These are phyloP conservation scores for Setaria viridis DNA, from an alignment of 202 grass and related monocot genomes.

Conservation along the genomic window DNA sequence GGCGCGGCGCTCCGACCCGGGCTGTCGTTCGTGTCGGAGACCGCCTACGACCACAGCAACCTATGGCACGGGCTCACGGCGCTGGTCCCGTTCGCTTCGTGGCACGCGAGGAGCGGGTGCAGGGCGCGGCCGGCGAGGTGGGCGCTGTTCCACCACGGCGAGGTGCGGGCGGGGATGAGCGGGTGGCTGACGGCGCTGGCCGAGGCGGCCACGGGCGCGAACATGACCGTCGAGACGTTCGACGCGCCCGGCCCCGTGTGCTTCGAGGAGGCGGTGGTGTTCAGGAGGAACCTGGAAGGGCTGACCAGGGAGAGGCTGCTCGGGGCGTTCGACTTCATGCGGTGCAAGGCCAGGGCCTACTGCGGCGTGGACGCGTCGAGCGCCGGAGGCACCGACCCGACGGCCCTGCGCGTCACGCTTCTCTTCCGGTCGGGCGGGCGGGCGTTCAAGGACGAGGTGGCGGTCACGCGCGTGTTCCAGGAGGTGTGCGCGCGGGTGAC, in stretches of 20 bases:
- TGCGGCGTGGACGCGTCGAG: constrained; percentile 39
- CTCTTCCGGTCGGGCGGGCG: constrained; percentile 53
- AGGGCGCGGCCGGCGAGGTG: constrained; percentile 46
- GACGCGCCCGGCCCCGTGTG: constrained; percentile 33
- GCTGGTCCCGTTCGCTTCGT: constrained; percentile 56
- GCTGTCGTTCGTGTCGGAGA: constrained; percentile 65
- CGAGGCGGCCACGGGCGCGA: constrained; percentile 48
- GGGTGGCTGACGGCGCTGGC: constrained; percentile 48
- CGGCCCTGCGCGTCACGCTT: constrained; percentile 53
- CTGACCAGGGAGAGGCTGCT: constrained; percentile 43
- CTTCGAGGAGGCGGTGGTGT: constrained; percentile 72
- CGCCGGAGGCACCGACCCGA: background rate
- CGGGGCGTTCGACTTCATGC: constrained; percentile 58
- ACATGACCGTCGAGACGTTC: constrained; percentile 55
- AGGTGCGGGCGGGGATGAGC: constrained; percentile 51
- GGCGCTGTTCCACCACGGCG: constrained; percentile 71
- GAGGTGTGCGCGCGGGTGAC: constrained; percentile 44
- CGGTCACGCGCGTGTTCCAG: constrained; percentile 50
- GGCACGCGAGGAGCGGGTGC: constrained; percentile 57
- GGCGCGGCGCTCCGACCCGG: constrained; percentile 44
- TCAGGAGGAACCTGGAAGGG: constrained; percentile 46
- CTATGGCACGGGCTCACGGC: constrained; percentile 62
- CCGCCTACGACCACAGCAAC: constrained; percentile 65
- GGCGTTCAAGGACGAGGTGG: constrained; percentile 70
- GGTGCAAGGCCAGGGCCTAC: constrained; percentile 64